Conservation (phyloP, 1,139 yeast genomes). For the Debaryomyces fabryi region DNA sequence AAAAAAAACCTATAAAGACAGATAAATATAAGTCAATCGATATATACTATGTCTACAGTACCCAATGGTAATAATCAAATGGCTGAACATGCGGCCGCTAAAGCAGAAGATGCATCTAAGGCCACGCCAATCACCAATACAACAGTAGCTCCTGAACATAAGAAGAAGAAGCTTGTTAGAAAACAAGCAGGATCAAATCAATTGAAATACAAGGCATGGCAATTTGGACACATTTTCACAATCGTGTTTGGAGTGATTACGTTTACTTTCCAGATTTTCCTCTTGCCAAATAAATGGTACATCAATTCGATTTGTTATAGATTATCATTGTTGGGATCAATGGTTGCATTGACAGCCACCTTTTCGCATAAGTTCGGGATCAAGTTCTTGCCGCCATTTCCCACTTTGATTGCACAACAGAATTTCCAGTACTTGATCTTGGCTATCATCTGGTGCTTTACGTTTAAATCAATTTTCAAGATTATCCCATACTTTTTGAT, state of each 20-base stretch:
- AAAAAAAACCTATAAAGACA: background rate
- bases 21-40: background rate
- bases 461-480: constrained; percentile 68
- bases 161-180: constrained; percentile 40
- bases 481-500: constrained; percentile 60
- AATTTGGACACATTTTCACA: constrained; percentile 58
- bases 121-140: constrained; percentile 6
- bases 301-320: constrained; percentile 54
- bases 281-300: constrained; percentile 47
- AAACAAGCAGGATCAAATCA: constrained; percentile 42
- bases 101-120: background rate
- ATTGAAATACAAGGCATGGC: constrained; percentile 56
- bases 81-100: background rate
- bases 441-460: constrained; percentile 60
- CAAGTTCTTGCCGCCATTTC: constrained; percentile 53
- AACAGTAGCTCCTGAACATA: constrained; percentile 7
- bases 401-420: constrained; percentile 63
- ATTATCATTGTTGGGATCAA: constrained; percentile 57
- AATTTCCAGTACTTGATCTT: constrained; percentile 67
- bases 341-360: constrained; percentile 56
- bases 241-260: constrained; percentile 54
- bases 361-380: constrained; percentile 61
- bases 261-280: constrained; percentile 47
- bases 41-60: background rate
- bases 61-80: constrained; percentile 2